Evolutionary conservation across 768 basidiomycete species (phyloP).

Genomic region (Lanmaoa pseudosensibilis): DNA sequence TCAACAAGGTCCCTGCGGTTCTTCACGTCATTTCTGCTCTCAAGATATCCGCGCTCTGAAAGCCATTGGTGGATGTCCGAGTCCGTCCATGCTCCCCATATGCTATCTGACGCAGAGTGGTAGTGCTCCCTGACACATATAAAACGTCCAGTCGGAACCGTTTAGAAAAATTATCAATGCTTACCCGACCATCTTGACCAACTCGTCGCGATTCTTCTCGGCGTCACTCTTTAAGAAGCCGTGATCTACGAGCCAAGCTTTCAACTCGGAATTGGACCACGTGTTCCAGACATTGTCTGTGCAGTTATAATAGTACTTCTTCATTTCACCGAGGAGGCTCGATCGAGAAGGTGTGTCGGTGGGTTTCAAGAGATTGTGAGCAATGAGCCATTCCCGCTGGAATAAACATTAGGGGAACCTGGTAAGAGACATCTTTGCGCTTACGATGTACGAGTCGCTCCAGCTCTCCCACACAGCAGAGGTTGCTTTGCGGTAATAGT

Average conservation of each 20-base stretch:
- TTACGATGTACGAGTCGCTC: conserved; percentile 80
- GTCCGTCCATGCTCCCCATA: conserved; percentile 74
- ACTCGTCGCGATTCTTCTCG: conserved; percentile 68
- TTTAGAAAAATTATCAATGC: conserved; percentile 18
- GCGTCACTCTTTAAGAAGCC: conserved; percentile 71
- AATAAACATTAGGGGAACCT: not conserved
- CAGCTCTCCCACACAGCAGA: conserved; percentile 80
- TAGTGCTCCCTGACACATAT: conserved; percentile 61
- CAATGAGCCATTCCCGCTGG: conserved; percentile 81
- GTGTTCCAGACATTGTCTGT: conserved; percentile 55
- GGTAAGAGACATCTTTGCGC: conserved; percentile 19
- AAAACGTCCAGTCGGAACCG: not conserved
- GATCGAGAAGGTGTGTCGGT: conserved; percentile 52
- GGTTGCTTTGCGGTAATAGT: conserved; percentile 61
- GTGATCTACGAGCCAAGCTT: conserved; percentile 77
- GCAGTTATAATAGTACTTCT: conserved; percentile 70
- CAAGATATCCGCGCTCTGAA: conserved; percentile 66
- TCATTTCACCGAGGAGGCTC: conserved; percentile 65
- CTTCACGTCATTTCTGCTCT: conserved; percentile 46
- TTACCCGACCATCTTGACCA: conserved; percentile 69
- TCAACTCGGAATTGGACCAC: conserved; percentile 80
- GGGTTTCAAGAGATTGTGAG: conserved; percentile 71
- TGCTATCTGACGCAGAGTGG: conserved; percentile 52
- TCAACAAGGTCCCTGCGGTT: conserved; percentile 76
- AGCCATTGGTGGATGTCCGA: conserved; percentile 73